phyloP scores from a whole-genome alignment of 1,284 basidiomycete genomes.

The Meira nashicola region DNA sequence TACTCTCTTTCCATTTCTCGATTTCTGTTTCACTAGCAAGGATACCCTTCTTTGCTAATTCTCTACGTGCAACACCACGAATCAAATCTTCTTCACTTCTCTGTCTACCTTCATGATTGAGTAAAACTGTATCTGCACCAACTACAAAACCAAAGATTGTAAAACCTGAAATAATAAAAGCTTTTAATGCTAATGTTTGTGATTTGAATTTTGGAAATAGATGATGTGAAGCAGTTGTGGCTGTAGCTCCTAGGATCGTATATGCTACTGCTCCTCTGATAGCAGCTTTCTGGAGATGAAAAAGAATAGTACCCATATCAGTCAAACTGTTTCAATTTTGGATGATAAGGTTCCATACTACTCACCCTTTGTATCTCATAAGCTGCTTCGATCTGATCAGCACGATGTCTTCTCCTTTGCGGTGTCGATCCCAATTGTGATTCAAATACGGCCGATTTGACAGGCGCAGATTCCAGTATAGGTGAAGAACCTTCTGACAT shows the following conservation, averaged over 20 bases:
- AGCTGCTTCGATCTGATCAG: conserved; percentile 34
- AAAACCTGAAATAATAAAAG: conserved; percentile 34
- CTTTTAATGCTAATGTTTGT: conserved; percentile 44
- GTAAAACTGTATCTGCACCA: conserved; percentile 40
- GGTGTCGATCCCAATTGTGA: background rate
- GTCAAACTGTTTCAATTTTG: background rate
- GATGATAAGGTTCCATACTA: background rate
- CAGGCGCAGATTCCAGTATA: no score
- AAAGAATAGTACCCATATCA: background rate
- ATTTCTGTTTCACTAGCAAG: conserved; percentile 43
- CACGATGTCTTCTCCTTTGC: conserved; percentile 33
- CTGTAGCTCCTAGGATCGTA: conserved; percentile 29
- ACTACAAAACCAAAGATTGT: conserved; percentile 47
- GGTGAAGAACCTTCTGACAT: no score
- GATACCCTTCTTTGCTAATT: conserved; percentile 38
- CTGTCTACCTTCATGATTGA: conserved; percentile 36
- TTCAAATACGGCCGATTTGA: no score
- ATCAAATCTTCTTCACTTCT: conserved; percentile 40
- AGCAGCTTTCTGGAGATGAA: conserved; percentile 27
- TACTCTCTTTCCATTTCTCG: conserved; percentile 42
- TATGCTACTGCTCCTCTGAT: conserved; percentile 34
- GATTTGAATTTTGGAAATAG: conserved; percentile 39
- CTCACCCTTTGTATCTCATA: conserved; percentile 42
- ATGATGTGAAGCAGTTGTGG: conserved; percentile 35
- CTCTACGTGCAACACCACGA: conserved; percentile 27